Percentiles rank a stretch among this genome's conserved stretches.
Conservation (phyloP, 495 filamentous ascomycete genomes). For the Aspergillus conjunctus region DNA sequence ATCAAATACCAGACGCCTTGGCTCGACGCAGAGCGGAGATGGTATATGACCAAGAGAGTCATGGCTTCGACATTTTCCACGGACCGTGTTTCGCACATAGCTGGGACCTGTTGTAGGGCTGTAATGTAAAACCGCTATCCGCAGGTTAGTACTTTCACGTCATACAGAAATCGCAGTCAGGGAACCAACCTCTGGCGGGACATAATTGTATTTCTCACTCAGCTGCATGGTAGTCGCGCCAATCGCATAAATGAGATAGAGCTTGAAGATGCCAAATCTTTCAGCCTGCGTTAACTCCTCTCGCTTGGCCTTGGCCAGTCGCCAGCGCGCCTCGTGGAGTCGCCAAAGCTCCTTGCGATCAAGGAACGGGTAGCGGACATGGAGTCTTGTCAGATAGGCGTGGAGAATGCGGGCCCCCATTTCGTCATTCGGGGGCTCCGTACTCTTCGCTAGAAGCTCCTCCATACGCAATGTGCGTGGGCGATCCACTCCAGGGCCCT, state of each 20-base stretch:
- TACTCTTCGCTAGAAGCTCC: slow-evolving; percentile 44
- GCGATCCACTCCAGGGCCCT: slow-evolving; percentile 14
- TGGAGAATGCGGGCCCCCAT: slow-evolving; percentile 49
- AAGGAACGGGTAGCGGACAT: slow-evolving; percentile 54
- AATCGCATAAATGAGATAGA: slow-evolving; percentile 57
- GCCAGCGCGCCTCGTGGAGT: slow-evolving; percentile 48
- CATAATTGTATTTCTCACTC: slow-evolving; percentile 50
- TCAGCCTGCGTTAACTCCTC: slow-evolving; percentile 43
- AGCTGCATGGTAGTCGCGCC: slow-evolving; percentile 52
- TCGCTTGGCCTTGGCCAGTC: slow-evolving; percentile 42
- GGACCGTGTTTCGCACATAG: slow-evolving; percentile 52
- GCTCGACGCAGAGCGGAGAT: slow-evolving; percentile 53
- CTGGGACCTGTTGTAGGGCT: slow-evolving; percentile 53
- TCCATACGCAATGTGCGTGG: slow-evolving; percentile 37
- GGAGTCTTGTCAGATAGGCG: slow-evolving; percentile 48
- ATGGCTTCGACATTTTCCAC: slow-evolving; percentile 59
- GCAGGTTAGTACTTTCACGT: background rate
- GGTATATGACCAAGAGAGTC: slow-evolving; percentile 55
- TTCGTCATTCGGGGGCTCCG: slow-evolving; percentile 53
- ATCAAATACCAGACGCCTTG: slow-evolving; percentile 62
- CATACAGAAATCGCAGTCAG: background rate
- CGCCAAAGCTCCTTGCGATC: slow-evolving; percentile 48
- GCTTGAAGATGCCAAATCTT: slow-evolving; percentile 53
- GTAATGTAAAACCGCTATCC: slow-evolving; percentile 47
- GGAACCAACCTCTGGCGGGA: slow-evolving; percentile 40